phyloP scores from a whole-genome alignment of 345 rosid genomes.

The Leavenworthia alabamica region DNA sequence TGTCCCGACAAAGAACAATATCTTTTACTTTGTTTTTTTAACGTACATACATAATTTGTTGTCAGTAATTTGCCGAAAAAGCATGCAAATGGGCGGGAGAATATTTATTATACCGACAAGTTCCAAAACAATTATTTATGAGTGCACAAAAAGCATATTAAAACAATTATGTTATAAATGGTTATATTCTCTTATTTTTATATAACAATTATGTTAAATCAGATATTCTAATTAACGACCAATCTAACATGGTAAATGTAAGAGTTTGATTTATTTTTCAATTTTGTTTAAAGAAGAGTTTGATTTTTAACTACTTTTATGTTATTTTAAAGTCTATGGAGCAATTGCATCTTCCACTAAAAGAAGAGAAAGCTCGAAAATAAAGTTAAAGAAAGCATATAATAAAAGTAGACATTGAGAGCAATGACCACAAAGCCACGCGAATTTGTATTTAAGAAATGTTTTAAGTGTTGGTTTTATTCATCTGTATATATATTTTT shows the following conservation, averaged over 20 bases:
- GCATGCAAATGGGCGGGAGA: background rate
- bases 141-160: background rate
- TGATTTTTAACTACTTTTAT: background rate
- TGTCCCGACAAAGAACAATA: background rate
- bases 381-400: constrained; percentile 16
- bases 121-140: constrained; percentile 14
- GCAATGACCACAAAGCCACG: constrained; percentile 20
- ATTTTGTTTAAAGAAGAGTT: no score
- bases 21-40: background rate
- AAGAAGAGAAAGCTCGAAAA: background rate
- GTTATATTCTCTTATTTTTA: no score
- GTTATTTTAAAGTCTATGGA: background rate
- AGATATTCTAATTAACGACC: background rate
- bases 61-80: background rate
- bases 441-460: no score
- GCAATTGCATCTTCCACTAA: background rate
- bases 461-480: no score
- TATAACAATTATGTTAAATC: no score
- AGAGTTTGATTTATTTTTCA: background rate
- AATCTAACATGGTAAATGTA: no score
- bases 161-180: no score
- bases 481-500: no score
- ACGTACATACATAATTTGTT: background rate
- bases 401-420: background rate
- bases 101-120: constrained; percentile 7